Base-by-base conservation (phyloP, 768 basidiomycete genomes). In the Suillus placidus region DNA sequence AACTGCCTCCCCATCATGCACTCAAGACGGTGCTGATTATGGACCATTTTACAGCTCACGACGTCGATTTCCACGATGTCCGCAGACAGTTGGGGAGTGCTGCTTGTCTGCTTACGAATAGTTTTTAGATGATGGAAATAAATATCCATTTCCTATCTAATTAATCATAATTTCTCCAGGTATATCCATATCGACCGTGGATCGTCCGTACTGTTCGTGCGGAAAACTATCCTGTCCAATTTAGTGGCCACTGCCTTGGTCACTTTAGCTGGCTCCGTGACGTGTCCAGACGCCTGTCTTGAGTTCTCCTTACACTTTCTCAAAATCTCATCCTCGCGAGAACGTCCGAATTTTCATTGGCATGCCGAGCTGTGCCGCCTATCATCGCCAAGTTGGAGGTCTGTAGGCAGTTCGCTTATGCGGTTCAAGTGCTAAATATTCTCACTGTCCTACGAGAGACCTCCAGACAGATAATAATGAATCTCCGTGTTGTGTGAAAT, bases 51-150 rank as follows among this genome's bases (percentile, higher is more conserved):
- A 45, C 77, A 99, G 97, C 97, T 16, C 97, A 99, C 73, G 97
- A 99, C 77, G 96, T 99, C 52, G 97, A 99, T 79, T 91, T 93
- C 76, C 92, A 97, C 67, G 97, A 99, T 76, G 84, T 98, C 60
- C 84, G 97, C 70, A 80, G 93, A 69, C 90, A 95, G 66, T 81
- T 98, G 8, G 94, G 92, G 10, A 92, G 93, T 71, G 91, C 86
- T 56, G 87, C 89, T 32, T 90, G 88, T 74, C 74, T 92, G 35
- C 70, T 89, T 56, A 81, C 80, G 51, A 72, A 76, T 64, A 70
- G 75, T 35, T 16, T 66, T 45, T 77, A 78, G 67, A 68, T 61
- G 67, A 60, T 52, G 32, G 43, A 16, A 23, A 66, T 51, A 40
- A 55, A 61, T 56, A 40, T 61, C 43, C 34, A 52, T 64, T 49